These are phyloP conservation scores for Stephania yunnanensis DNA, from an alignment of 164 flowering plant genomes.

Conservation along the genomic window DNA sequence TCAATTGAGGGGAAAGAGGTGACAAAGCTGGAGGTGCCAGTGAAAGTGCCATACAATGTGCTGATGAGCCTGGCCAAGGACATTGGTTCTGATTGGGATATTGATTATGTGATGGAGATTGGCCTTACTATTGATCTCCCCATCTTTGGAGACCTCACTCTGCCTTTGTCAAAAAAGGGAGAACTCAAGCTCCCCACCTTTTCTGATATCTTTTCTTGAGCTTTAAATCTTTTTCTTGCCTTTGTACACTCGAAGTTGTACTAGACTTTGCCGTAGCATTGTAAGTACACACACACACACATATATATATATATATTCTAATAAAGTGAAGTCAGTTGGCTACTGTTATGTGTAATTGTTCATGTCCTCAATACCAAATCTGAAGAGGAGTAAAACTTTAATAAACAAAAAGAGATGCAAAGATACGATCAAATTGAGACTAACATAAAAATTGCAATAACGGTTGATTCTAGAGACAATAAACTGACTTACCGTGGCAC, in stretches of 20 bases:
- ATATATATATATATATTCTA: not conserved
- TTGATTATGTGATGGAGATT: conserved; percentile 46
- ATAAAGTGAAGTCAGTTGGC: too few species aligned
- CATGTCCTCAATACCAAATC: too few species aligned
- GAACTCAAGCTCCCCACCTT: conserved; percentile 64
- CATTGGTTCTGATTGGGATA: conserved; percentile 57
- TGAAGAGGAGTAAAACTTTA: too few species aligned
- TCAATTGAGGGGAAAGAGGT: conserved; percentile 37
- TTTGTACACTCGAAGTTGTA: not conserved
- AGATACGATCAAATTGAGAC: too few species aligned
- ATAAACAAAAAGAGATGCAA: too few species aligned
- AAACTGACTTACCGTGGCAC: too few species aligned
- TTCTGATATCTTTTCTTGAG: conserved; percentile 22
- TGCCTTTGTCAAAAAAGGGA: conserved; percentile 52
- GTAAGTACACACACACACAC: not conserved
- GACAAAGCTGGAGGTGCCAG: conserved; percentile 38
- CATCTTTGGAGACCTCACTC: conserved; percentile 45
- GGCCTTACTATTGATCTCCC: conserved; percentile 53
- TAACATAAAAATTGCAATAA: too few species aligned
- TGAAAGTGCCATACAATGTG: conserved; percentile 45
- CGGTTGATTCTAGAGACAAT: too few species aligned
- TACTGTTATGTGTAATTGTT: too few species aligned
- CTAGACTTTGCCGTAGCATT: not conserved
- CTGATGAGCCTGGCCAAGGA: conserved; percentile 50
- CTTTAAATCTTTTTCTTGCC: not conserved